A percentile compares a stretch with the other conserved stretches of the same genome.
Evolutionary conservation across 306 rosid genomes (phyloP).

Genomic region (Cicer judaicum): DNA sequence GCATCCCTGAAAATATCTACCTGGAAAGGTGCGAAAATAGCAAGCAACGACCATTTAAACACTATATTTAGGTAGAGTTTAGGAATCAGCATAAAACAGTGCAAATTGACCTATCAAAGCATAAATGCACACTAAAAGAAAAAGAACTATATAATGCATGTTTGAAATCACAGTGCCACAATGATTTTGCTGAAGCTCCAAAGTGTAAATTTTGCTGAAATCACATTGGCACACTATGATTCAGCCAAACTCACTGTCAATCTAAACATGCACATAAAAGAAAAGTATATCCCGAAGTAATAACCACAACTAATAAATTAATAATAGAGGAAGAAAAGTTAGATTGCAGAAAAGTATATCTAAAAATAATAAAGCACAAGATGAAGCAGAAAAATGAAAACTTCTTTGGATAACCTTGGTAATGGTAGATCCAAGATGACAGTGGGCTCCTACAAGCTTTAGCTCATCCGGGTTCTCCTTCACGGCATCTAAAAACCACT

Average conservation of each 20-base stretch:
- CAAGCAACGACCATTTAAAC: conserved; percentile 3
- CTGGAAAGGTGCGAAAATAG: conserved; percentile 43
- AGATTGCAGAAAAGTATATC: not conserved
- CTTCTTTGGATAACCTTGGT: conserved; percentile 65
- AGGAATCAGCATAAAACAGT: conserved; percentile 7
- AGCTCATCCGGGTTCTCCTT: conserved; percentile 82
- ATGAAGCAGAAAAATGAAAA: not conserved
- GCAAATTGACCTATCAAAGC: conserved; percentile 29
- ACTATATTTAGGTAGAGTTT: conserved; percentile 8
- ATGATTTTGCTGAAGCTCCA: no score
- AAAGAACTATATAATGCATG: no score
- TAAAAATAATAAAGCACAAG: not conserved
- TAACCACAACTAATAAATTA: not conserved
- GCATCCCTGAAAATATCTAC: conserved; percentile 96
- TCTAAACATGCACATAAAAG: no score
- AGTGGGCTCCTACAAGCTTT: conserved; percentile 95
- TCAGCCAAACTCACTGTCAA: no score
- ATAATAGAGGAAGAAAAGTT: not conserved
- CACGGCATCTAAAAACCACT: conserved; percentile 88
- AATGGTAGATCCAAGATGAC: conserved; percentile 97
- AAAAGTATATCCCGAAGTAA: no score
- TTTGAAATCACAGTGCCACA: no score
- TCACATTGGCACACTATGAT: no score
- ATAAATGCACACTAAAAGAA: not conserved
- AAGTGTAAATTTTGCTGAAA: no score